A percentile compares a stretch with the other conserved stretches of the same genome.
Evolutionary conservation across 139 green algal genomes (phyloP).

Genomic region (Picochlorum sp.): DNA sequence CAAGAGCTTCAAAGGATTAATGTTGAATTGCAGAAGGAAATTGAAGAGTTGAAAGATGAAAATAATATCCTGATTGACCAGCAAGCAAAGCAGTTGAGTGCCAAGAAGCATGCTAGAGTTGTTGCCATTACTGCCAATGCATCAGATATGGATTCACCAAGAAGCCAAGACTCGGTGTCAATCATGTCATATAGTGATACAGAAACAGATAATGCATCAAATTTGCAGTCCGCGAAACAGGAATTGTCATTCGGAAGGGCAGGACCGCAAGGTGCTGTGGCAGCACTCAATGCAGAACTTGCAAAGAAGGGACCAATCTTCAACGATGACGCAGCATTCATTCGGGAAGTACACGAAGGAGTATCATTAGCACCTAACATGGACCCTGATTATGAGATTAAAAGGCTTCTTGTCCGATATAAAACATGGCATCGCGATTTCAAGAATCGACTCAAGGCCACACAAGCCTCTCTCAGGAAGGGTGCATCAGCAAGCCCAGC

Average conservation of each 20-base stretch:
- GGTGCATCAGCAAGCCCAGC: neutral
- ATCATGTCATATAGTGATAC: slow-evolving; percentile 12
- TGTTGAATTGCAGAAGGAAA: slow-evolving; percentile 28
- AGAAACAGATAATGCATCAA: neutral
- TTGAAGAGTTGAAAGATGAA: slow-evolving; percentile 35
- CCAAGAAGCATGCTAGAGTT: neutral
- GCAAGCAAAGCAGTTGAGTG: neutral
- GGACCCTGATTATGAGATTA: slow-evolving; percentile 42
- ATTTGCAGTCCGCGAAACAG: neutral
- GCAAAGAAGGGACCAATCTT: slow-evolving; percentile 17
- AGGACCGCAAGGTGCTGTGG: slow-evolving; percentile 4
- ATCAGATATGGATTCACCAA: neutral
- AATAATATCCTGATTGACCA: slow-evolving; percentile 9
- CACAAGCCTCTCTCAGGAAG: neutral
- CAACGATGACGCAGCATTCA: slow-evolving; percentile 45
- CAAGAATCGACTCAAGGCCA: slow-evolving; percentile 20
- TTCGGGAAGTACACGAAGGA: slow-evolving; percentile 39
- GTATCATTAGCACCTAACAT: slow-evolving; percentile 34
- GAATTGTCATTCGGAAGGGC: neutral
- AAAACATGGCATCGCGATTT: slow-evolving; percentile 50
- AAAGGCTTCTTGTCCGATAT: slow-evolving; percentile 42
- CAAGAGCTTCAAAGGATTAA: slow-evolving; percentile 2
- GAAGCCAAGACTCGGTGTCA: slow-evolving; percentile 2
- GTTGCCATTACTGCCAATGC: neutral
- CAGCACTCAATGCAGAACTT: slow-evolving; percentile 19